Percentiles rank a stretch among this genome's conserved stretches.
These are phyloP conservation scores for Ophiocordyceps robertsii DNA, from an alignment of 2,329 filamentous ascomycete genomes.

Conservation along the genomic window DNA sequence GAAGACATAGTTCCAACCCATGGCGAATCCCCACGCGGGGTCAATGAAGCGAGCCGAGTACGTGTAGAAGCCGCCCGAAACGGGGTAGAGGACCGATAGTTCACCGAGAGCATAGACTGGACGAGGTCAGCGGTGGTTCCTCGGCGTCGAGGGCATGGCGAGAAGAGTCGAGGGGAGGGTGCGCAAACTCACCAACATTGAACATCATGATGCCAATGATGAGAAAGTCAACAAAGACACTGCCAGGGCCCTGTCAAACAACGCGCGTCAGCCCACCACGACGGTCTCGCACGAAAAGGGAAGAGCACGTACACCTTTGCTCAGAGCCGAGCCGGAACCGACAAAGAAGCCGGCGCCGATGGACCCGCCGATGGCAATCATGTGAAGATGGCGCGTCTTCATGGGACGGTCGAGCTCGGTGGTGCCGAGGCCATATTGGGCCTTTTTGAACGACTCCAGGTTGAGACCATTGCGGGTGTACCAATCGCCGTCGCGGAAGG, in stretches of 20 bases:
- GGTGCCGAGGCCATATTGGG: slow-evolving; percentile 17
- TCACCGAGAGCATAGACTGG: slow-evolving; percentile 42
- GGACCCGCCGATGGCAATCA: slow-evolving; percentile 41
- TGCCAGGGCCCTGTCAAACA: slow-evolving; percentile 16
- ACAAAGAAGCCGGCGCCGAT: slow-evolving; percentile 26
- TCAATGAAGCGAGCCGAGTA: slow-evolving; percentile 46
- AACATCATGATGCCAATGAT: slow-evolving; percentile 41
- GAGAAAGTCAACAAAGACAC: slow-evolving; percentile 26
- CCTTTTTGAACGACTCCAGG: slow-evolving; percentile 23
- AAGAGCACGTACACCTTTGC: slow-evolving; percentile 25
- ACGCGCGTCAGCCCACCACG: background rate
- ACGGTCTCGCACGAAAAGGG: background rate
- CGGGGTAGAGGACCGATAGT: slow-evolving; percentile 42
- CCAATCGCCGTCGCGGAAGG: slow-evolving; percentile 13
- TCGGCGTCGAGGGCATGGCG: too few relatives aligned
- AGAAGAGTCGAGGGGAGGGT: background rate
- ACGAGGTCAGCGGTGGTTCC: background rate
- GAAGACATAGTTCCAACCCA: slow-evolving; percentile 36
- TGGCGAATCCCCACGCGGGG: slow-evolving; percentile 41
- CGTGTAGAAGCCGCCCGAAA: slow-evolving; percentile 46
- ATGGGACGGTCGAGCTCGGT: slow-evolving; percentile 29
- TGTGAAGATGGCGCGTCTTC: slow-evolving; percentile 42
- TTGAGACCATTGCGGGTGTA: slow-evolving; percentile 24
- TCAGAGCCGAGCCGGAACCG: slow-evolving; percentile 36
- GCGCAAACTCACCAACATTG: slow-evolving; percentile 23